Percentiles rank a stretch among this genome's conserved stretches.
phyloP scores from a whole-genome alignment of 2,329 filamentous ascomycete species.

The Bisporella sp. region DNA sequence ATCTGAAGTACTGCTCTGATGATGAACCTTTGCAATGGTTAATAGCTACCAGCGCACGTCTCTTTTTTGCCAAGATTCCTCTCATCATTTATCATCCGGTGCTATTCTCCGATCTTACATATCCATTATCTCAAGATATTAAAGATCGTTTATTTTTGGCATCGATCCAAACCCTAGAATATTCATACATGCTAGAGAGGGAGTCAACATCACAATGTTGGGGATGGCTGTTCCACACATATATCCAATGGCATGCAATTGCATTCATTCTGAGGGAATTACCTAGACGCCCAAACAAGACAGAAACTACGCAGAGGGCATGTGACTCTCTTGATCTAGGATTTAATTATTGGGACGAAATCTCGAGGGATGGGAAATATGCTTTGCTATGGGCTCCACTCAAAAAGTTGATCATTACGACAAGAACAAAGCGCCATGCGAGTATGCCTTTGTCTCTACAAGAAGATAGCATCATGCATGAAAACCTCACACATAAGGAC shows the following conservation, averaged over 20 bases:
- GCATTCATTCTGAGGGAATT: conserved; percentile 36
- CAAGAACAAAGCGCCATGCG: too few species aligned
- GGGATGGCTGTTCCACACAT: conserved; percentile 33
- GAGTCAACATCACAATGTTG: conserved; percentile 31
- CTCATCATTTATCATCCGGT: conserved; percentile 31
- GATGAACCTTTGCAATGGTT: conserved; percentile 42
- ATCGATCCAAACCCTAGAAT: conserved; percentile 34
- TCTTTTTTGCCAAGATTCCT: conserved; percentile 33
- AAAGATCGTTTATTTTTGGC: conserved; percentile 31
- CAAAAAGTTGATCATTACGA: too few species aligned
- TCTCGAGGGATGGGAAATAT: too few species aligned
- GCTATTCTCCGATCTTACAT: conserved; percentile 18
- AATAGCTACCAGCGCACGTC: conserved; percentile 34
- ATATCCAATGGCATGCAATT: conserved; percentile 38
- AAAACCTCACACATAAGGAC: too few species aligned
- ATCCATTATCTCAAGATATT: conserved; percentile 27
- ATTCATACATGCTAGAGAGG: conserved; percentile 31
- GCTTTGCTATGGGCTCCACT: too few species aligned
- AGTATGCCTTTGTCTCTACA: too few species aligned
- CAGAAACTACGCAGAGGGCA: too few species aligned
- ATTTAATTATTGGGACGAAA: too few species aligned
- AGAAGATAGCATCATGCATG: too few species aligned
- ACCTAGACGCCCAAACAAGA: conserved; percentile 18
- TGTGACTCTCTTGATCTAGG: too few species aligned
- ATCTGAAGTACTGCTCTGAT: conserved; percentile 22